Evolutionary conservation across 1,284 basidiomycete species (phyloP).

Genomic region (Pterulicium gracile): DNA sequence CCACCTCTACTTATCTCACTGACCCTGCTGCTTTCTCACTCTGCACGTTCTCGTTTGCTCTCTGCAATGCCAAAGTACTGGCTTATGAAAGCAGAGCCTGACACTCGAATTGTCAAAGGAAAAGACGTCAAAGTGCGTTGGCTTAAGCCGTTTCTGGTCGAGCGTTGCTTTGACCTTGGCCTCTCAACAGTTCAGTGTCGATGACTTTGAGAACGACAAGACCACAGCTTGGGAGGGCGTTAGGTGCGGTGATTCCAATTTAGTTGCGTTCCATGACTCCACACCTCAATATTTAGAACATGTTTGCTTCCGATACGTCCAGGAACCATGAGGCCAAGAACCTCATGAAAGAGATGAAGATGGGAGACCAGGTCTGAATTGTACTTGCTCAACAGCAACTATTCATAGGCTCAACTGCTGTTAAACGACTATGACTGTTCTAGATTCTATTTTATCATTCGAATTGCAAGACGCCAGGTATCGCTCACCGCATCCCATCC

Average conservation of each 20-base stretch:
- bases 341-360: conserved; percentile 85
- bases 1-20: no score
- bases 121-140: conserved; percentile 75
- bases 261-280: not conserved
- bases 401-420: no score
- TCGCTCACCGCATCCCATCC: conserved; percentile 1
- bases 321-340: conserved; percentile 89
- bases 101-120: conserved; percentile 79
- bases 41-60: no score
- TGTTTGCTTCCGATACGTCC: not conserved
- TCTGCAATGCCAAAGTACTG: conserved; percentile 33
- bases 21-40: no score
- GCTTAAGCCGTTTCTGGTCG: conserved; percentile 6
- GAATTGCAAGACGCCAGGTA: conserved; percentile 83
- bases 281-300: no score
- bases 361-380: conserved; percentile 78
- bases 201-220: conserved; percentile 72
- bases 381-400: no score
- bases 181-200: conserved; percentile 89
- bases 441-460: conserved; percentile 83
- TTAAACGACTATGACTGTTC: conserved; percentile 10
- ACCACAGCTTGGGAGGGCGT: conserved; percentile 89
- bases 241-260: not conserved
- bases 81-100: conserved; percentile 90
- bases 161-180: conserved; percentile 4